Evolutionary conservation across 345 rosid species (phyloP).

Genomic region (Garcia nutans): DNA sequence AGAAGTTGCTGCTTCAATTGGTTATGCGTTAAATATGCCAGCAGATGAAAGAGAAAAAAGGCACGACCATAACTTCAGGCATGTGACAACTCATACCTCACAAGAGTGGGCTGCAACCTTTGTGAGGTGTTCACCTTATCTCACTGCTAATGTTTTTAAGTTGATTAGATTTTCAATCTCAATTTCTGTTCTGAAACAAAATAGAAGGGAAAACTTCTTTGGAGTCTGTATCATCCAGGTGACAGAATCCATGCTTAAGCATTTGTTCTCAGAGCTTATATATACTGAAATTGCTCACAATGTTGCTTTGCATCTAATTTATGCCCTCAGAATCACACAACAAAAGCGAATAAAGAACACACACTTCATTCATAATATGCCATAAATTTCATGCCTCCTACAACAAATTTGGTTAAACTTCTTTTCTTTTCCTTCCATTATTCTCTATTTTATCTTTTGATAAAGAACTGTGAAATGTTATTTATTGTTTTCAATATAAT

Average conservation of each 20-base stretch:
- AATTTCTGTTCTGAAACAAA: neutral
- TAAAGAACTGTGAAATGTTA: neutral
- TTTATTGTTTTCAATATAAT: neutral
- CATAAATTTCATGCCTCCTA: no score
- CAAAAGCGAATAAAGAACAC: neutral
- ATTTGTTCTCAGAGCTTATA: neutral
- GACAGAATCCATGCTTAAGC: neutral
- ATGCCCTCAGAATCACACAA: neutral
- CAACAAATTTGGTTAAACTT: neutral
- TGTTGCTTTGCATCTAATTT: neutral
- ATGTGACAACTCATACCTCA: constrained; percentile 62
- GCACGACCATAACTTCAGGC: constrained; percentile 52
- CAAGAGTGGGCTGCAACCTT: constrained; percentile 73
- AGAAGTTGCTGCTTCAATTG: constrained; percentile 58
- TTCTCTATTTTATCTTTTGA: neutral
- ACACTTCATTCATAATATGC: neutral
- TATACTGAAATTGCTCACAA: neutral
- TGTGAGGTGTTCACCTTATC: constrained; percentile 39
- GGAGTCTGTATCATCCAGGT: no score
- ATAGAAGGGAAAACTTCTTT: neutral
- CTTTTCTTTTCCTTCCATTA: neutral
- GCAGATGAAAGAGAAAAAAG: constrained; percentile 60
- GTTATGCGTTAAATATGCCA: constrained; percentile 55
- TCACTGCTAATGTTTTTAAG: neutral
- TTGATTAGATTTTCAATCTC: neutral